A percentile compares a stretch with the other conserved stretches of the same genome.
Conservation (phyloP, 1,284 basidiomycete species). For the Anthracocystis walkeri region DNA sequence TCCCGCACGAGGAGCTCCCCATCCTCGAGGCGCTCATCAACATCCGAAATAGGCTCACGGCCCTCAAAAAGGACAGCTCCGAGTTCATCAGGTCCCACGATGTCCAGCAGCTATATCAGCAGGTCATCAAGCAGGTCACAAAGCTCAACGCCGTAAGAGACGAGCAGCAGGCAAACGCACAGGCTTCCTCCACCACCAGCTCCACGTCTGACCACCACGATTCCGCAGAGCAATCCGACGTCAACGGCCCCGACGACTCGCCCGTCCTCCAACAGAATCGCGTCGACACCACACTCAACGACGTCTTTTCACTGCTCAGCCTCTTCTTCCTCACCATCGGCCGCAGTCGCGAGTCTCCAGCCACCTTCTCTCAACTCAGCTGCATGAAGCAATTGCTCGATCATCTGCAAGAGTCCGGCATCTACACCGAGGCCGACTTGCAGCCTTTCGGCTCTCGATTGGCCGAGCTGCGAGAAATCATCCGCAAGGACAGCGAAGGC, state of each 20-base stretch:
- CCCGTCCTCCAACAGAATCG: constrained; percentile 59
- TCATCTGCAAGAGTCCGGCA: constrained; percentile 66
- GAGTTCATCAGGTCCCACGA: constrained; percentile 91
- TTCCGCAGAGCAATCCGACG: constrained; percentile 16
- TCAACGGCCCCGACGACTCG: constrained; percentile 40
- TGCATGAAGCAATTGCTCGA: constrained; percentile 69
- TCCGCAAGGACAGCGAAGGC: constrained; percentile 72
- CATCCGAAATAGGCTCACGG: constrained; percentile 86
- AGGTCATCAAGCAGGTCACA: constrained; percentile 94
- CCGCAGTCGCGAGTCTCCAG: constrained; percentile 65
- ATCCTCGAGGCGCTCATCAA: constrained; percentile 95
- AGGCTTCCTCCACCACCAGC: constrained; percentile 34
- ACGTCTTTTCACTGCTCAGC: constrained; percentile 68
- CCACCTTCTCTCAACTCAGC: constrained; percentile 66
- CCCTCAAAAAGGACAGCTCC: constrained; percentile 86
- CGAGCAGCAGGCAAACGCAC: constrained; percentile 60
- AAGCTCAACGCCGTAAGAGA: constrained; percentile 92
- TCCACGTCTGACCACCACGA: constrained; percentile 48
- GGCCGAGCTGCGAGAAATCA: constrained; percentile 65
- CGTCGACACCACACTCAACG: constrained; percentile 68
- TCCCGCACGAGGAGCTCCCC: constrained; percentile 77
- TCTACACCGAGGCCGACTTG: constrained; percentile 68
- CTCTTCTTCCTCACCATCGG: constrained; percentile 70
- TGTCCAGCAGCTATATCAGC: constrained; percentile 92
- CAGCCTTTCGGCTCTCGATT: constrained; percentile 65